phyloP scores from a whole-genome alignment of 441 rosid species.

The Euphorbia schlechtendalii region DNA sequence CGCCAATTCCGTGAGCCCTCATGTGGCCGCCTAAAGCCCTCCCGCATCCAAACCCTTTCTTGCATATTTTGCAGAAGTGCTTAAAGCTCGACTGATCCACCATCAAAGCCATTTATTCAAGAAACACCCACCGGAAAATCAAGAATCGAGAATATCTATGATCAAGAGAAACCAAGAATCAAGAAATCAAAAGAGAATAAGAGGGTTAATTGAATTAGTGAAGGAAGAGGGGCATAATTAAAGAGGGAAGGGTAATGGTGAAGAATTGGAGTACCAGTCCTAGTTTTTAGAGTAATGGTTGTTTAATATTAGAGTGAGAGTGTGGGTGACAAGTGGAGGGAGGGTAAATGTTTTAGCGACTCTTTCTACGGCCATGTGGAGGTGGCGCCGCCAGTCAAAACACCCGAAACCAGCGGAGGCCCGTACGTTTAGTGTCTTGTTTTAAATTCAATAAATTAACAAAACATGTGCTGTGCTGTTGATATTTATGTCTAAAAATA shows the following conservation, averaged over 20 bases:
- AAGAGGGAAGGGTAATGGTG: conserved; percentile 29
- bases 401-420: conserved; percentile 20
- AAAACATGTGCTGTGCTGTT: too few relatives aligned
- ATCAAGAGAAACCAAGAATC: too few relatives aligned
- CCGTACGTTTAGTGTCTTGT: too few relatives aligned
- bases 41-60: conserved; percentile 62
- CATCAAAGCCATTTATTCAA: conserved; percentile 41
- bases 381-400: conserved; percentile 45
- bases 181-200: background rate
- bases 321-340: too few relatives aligned
- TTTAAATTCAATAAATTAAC: too few relatives aligned
- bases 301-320: too few relatives aligned
- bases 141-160: background rate
- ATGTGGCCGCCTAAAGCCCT: conserved; percentile 72
- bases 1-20: conserved; percentile 71
- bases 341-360: conserved; percentile 31
- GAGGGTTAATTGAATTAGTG: background rate
- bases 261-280: conserved; percentile 38
- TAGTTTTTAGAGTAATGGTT: conserved; percentile 56
- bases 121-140: background rate
- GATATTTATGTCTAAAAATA: background rate
- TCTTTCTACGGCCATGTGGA: conserved; percentile 38
- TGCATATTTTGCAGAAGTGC: conserved; percentile 61
- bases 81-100: conserved; percentile 44
- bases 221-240: conserved; percentile 7